A percentile compares a stretch with the other conserved stretches of the same genome.
phyloP scores from a whole-genome alignment of 352 stramenopile species.

The Phytophthora megakarya region DNA sequence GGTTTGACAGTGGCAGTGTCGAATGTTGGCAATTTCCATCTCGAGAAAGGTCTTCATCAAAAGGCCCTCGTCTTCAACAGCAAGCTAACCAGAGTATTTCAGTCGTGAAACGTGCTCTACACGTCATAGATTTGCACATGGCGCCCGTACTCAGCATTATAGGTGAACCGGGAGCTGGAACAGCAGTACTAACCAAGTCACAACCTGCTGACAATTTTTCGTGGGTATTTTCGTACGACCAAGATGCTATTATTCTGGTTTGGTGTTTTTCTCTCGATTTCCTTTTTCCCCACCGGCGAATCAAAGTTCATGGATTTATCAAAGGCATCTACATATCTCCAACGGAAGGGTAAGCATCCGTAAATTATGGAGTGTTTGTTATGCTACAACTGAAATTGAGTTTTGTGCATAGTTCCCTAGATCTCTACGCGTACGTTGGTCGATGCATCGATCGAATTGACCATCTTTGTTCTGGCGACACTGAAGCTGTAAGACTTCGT shows the following conservation, averaged over 20 bases:
- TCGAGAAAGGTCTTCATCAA: slow-evolving; percentile 7
- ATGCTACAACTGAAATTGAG: slow-evolving; percentile 3
- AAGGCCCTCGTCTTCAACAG: slow-evolving; percentile 21
- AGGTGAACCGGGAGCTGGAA: slow-evolving; percentile 32
- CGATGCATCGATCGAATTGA: slow-evolving; percentile 43
- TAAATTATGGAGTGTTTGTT: neutral
- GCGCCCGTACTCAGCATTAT: slow-evolving; percentile 44
- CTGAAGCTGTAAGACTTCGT: slow-evolving; percentile 30
- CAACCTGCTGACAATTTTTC: slow-evolving; percentile 43
- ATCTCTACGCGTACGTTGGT: slow-evolving; percentile 39
- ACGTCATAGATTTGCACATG: slow-evolving; percentile 59
- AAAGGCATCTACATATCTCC: slow-evolving; percentile 40
- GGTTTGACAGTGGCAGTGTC: slow-evolving; percentile 51
- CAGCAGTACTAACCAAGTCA: slow-evolving; percentile 9
- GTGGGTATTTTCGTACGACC: slow-evolving; percentile 60
- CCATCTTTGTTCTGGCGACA: slow-evolving; percentile 31
- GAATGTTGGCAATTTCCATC: slow-evolving; percentile 57
- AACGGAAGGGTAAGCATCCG: slow-evolving; percentile 22
- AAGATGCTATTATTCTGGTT: slow-evolving; percentile 47
- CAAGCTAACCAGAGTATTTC: slow-evolving; percentile 31
- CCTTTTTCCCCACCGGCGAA: slow-evolving; percentile 57
- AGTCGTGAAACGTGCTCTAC: slow-evolving; percentile 49
- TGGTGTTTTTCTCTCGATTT: slow-evolving; percentile 62
- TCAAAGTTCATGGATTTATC: slow-evolving; percentile 45
- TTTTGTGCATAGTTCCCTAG: slow-evolving; percentile 21